These are phyloP conservation scores for Phytophthora sp. DNA, from an alignment of 352 stramenopile species.

Conservation along the genomic window DNA sequence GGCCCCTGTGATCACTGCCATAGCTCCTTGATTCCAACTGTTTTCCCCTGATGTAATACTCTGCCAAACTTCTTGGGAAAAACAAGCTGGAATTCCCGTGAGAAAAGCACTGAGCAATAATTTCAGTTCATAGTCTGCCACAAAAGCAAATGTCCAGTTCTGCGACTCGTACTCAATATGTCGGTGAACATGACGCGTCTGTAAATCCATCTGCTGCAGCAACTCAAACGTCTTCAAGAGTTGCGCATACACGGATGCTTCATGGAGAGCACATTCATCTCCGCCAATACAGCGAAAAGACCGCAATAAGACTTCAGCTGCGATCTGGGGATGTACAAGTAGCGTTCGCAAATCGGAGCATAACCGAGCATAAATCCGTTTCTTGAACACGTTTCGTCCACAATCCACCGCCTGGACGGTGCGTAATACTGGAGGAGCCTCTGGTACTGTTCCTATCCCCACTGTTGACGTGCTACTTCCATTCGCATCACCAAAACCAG, in stretches of 20 bases:
- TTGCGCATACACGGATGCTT: conserved; percentile 56
- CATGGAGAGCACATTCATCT: conserved; percentile 34
- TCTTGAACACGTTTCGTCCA: conserved; percentile 74
- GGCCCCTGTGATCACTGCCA: conserved; percentile 21
- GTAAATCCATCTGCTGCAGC: conserved; percentile 85
- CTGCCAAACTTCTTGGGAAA: conserved; percentile 45
- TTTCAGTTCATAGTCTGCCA: conserved; percentile 85
- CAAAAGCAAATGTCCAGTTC: conserved; percentile 85
- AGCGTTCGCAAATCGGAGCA: conserved; percentile 83
- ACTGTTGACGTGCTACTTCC: conserved; percentile 35
- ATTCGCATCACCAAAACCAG: conserved; percentile 2
- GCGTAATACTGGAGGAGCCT: conserved; percentile 38
- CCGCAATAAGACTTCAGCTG: conserved; percentile 58
- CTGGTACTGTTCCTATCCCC: conserved; percentile 22
- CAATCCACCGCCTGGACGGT: conserved; percentile 69
- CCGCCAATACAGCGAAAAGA: conserved; percentile 54
- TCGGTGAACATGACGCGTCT: conserved; percentile 63
- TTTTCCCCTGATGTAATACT: conserved; percentile 25
- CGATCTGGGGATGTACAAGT: conserved; percentile 70
- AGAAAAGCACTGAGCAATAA: conserved; percentile 75
- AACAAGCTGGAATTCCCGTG: conserved; percentile 60
- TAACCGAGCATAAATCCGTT: conserved; percentile 78
- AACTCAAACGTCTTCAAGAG: conserved; percentile 66
- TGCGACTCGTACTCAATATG: conserved; percentile 88
- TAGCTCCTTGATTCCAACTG: conserved; percentile 31